Percentiles rank a stretch among this genome's conserved stretches.
Conservation (phyloP, 352 stramenopile species). For the Saprolegnia diclina region DNA sequence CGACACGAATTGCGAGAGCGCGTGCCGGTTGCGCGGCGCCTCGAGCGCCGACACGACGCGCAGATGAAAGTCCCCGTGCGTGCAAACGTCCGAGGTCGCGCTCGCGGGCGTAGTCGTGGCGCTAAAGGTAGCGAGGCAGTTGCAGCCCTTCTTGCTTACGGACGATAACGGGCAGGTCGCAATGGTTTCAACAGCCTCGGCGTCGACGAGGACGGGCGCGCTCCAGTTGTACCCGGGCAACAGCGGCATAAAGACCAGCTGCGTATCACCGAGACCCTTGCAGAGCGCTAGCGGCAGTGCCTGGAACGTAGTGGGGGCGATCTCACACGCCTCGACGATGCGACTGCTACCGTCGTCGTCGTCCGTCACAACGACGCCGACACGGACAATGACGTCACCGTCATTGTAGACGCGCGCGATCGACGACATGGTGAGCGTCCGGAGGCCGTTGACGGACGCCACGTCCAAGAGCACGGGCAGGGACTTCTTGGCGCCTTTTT, state of each 20-base stretch:
- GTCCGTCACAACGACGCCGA: constrained; percentile 35
- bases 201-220: constrained; percentile 44
- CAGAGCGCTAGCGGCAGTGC: constrained; percentile 66
- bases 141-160: constrained; percentile 37
- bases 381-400: constrained; percentile 48
- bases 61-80: constrained; percentile 28
- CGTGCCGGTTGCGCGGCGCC: constrained; percentile 42
- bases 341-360: not conserved
- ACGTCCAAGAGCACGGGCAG: constrained; percentile 72
- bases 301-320: constrained; percentile 54
- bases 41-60: constrained; percentile 57
- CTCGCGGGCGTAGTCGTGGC: not conserved
- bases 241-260: constrained; percentile 9
- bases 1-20: constrained; percentile 47
- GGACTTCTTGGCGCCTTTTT: constrained; percentile 21
- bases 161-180: constrained; percentile 61
- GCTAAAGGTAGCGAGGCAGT: constrained; percentile 36
- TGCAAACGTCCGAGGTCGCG: constrained; percentile 6
- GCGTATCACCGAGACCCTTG: constrained; percentile 33
- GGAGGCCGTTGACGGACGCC: constrained; percentile 54
- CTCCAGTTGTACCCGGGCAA: not conserved
- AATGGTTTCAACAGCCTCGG: constrained; percentile 50
- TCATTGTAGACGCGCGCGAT: constrained; percentile 77
- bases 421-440: constrained; percentile 75
- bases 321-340: constrained; percentile 26